phyloP scores from a whole-genome alignment of 2,329 filamentous ascomycete species.

The Stenocarpella maydis region DNA sequence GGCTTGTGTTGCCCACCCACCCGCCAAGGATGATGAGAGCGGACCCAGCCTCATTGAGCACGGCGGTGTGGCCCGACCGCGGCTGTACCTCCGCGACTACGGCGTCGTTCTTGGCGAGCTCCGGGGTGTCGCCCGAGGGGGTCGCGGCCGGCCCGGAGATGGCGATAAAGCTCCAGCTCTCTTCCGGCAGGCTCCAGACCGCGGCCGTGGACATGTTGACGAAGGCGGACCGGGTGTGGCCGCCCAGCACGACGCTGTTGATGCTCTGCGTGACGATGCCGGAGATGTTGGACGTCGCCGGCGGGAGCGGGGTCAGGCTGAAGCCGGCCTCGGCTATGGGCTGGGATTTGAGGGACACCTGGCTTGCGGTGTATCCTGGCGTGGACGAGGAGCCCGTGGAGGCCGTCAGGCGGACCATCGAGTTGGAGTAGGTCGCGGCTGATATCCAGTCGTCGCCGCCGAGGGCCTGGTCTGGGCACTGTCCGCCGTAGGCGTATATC shows the following conservation, averaged over 20 bases:
- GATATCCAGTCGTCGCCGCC: conserved; percentile 66
- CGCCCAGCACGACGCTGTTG: conserved; percentile 83
- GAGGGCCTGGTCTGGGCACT: conserved; percentile 71
- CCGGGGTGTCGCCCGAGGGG: conserved; percentile 49
- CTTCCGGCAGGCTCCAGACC: conserved; percentile 85
- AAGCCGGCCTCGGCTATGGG: conserved; percentile 88
- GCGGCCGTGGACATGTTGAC: conserved; percentile 95
- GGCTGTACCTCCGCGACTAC: conserved; percentile 67
- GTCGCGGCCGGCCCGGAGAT: conserved; percentile 57
- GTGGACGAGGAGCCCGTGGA: conserved; percentile 42
- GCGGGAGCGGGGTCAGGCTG: conserved; percentile 76
- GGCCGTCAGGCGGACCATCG: conserved; percentile 74
- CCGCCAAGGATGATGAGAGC: conserved; percentile 85
- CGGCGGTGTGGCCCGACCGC: conserved; percentile 86
- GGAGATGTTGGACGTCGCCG: conserved; percentile 74
- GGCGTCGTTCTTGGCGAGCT: conserved; percentile 60
- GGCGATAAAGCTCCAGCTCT: conserved; percentile 83
- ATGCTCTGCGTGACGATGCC: conserved; percentile 75
- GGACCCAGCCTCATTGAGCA: conserved; percentile 80
- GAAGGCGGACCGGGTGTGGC: conserved; percentile 83
- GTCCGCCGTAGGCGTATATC: conserved; percentile 85
- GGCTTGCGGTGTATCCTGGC: conserved; percentile 47
- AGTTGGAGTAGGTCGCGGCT: conserved; percentile 79
- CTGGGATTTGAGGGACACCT: conserved; percentile 60
- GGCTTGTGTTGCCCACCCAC: conserved; percentile 85